Percentiles rank a stretch among this genome's conserved stretches.
phyloP scores from a whole-genome alignment of 768 basidiomycete species.

The Lactarius sp. region DNA sequence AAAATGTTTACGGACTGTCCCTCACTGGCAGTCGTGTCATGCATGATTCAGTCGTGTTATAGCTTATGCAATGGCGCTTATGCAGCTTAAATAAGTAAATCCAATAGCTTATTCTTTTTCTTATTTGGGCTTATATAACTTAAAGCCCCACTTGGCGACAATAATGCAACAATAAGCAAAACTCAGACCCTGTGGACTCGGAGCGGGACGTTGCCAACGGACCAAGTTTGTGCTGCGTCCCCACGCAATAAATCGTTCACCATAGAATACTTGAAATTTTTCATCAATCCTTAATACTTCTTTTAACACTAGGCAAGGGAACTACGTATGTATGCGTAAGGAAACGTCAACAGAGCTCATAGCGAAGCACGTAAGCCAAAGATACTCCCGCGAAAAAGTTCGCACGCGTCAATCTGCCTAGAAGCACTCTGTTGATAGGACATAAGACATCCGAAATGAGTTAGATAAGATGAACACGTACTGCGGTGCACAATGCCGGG shows the following conservation, averaged over 20 bases:
- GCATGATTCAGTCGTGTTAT: no score
- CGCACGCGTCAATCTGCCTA: constrained; percentile 1
- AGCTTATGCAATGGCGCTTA: no score
- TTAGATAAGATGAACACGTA: constrained; percentile 33
- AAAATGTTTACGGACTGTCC: no score
- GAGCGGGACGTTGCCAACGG: no score
- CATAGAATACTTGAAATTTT: constrained; percentile 12
- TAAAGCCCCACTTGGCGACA: no score
- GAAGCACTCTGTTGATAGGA: constrained; percentile 20
- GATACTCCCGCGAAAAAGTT: constrained; percentile 15
- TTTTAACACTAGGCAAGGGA: constrained; percentile 6
- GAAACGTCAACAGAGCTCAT: constrained; percentile 10
- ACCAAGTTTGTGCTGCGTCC: no score
- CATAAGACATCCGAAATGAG: constrained; percentile 1
- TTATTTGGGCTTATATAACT: no score
- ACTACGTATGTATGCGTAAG: constrained; percentile 20
- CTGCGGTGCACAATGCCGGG: constrained; percentile 79
- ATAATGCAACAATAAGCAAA: no score
- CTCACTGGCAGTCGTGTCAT: no score
- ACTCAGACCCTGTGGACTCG: no score
- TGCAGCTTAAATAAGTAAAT: no score
- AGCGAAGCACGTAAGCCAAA: constrained; percentile 16
- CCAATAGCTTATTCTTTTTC: no score
- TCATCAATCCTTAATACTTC: neutral
- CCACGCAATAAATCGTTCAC: neutral